These are phyloP conservation scores for Thecaphora thlaspeos DNA, from an alignment of 1,284 basidiomycete species.

Conservation along the genomic window DNA sequence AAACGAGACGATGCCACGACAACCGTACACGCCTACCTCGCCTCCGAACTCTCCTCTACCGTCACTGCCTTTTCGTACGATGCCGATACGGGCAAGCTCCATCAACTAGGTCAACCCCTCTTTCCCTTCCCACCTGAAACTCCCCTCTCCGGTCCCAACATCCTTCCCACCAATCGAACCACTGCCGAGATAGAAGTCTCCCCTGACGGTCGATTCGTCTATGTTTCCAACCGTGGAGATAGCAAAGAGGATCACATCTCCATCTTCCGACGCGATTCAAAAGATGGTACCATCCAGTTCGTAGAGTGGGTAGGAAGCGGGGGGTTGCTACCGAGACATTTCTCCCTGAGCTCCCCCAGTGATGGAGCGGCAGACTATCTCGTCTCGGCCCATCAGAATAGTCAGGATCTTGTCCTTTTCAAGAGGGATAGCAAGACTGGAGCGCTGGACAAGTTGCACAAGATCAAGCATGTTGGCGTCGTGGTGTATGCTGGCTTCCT, in stretches of 20 bases:
- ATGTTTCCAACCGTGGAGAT: slow-evolving; percentile 40
- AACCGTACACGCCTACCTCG: slow-evolving; percentile 30
- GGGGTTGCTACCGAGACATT: slow-evolving; percentile 39
- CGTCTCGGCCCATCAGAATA: slow-evolving; percentile 35
- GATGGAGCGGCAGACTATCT: slow-evolving; percentile 25
- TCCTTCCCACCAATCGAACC: slow-evolving; percentile 31
- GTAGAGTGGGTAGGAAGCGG: slow-evolving; percentile 29
- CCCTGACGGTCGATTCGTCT: slow-evolving; percentile 34
- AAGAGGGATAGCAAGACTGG: slow-evolving; percentile 16
- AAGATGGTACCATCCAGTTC: slow-evolving; percentile 20
- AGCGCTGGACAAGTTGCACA: slow-evolving; percentile 10
- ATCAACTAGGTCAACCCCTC: slow-evolving; percentile 13
- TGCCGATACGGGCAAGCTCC: slow-evolving; percentile 11
- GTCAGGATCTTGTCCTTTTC: slow-evolving; percentile 35
- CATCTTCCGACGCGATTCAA: slow-evolving; percentile 19
- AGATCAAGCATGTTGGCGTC: slow-evolving; percentile 8
- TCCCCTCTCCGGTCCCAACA: slow-evolving; percentile 19
- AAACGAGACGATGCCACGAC: background rate
- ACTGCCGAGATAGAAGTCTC: slow-evolving; percentile 41
- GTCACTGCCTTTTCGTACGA: slow-evolving; percentile 26
- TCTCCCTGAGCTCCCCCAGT: slow-evolving; percentile 13
- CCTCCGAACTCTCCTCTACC: slow-evolving; percentile 36
- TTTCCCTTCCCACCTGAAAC: slow-evolving; percentile 32
- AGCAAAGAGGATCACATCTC: slow-evolving; percentile 36
- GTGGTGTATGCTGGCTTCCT: slow-evolving; percentile 42